Evolutionary conservation across 129 eudicot species (phyloP), one percentile per base, ranked within the genome.

Genomic region (Lonicera japonica): DNA sequence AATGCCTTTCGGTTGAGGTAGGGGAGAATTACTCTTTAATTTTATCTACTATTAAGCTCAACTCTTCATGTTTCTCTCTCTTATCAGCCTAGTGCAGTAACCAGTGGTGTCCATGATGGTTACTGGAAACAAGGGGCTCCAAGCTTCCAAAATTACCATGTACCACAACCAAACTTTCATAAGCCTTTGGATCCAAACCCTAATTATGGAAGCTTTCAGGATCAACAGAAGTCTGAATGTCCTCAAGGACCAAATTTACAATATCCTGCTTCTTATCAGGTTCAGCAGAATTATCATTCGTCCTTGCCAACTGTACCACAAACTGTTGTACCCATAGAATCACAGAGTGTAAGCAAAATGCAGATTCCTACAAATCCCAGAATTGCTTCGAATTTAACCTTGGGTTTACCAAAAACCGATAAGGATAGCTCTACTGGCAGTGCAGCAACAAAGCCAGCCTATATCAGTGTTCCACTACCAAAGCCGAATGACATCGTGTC

Each of bases 351-450:
- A 67, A 82, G 71, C 81, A 82, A 80, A 57, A 50, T 92, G 79
- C 98, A 92, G 80, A 87, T 91, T 68, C 88, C 96, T 34, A 82
- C 96, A 59, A 92, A 87, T 70, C 98, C 96, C 56, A 85, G 95
- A 87, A 87, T 88, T 70, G 86, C 91, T 73, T 64, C 96, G 60
- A 87, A 71, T 68, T 61, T 91, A 56, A 65, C 81, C 5, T 45
- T 69, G 56, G 78, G 75, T 58, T 41, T 68, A 29, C 59, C 77
- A 16, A 84, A 84, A 75, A 61, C 66, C 11, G 76, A 73, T 18
- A 84, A 73, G 71, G 80, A 77, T 21, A 77, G 56, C 66, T 60
- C 86, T 46, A 24, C 77, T 68, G 55, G 59, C 39, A 47, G 64
- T 77, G 76, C 77, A 25, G 71, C 70, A 12, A 45, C 77, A 17